Evolutionary conservation across 2,329 filamentous ascomycete genomes (phyloP).

Genomic region (Fusarium sp.): DNA sequence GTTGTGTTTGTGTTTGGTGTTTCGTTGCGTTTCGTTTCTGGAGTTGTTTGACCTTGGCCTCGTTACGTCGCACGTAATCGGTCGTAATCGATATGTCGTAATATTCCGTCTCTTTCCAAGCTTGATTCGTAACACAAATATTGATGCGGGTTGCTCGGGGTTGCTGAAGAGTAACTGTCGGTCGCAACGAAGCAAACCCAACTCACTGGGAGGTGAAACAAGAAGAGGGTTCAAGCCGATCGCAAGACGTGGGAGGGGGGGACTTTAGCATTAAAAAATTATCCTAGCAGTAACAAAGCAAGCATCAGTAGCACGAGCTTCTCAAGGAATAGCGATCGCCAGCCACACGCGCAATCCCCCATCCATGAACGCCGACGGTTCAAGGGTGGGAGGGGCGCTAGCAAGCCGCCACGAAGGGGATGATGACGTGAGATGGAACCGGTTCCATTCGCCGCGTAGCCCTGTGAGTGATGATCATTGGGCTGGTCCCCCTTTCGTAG

Average conservation of each 20-base stretch:
- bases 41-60: background rate
- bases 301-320: background rate
- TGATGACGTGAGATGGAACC: constrained; percentile 40
- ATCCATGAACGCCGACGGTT: constrained; percentile 12
- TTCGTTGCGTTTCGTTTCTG: constrained; percentile 25
- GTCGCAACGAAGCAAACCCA: constrained; percentile 6
- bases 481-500: background rate
- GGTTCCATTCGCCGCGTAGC: constrained; percentile 21
- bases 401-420: constrained; percentile 27
- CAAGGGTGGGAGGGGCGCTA: background rate
- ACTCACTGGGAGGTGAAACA: background rate
- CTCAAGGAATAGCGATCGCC: background rate
- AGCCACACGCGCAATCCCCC: constrained; percentile 15
- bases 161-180: background rate
- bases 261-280: constrained; percentile 5
- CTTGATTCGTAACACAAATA: background rate
- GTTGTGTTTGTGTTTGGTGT: constrained; percentile 1
- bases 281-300: background rate
- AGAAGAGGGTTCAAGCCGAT: background rate
- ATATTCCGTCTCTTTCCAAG: background rate
- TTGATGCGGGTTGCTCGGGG: background rate
- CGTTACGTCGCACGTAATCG: background rate
- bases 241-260: background rate
- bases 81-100: background rate
- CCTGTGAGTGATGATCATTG: background rate